A percentile compares a stretch with the other conserved stretches of the same genome.
These are phyloP conservation scores for Whalleya microplaca DNA, from an alignment of 2,329 filamentous ascomycete species.

Conservation along the genomic window DNA sequence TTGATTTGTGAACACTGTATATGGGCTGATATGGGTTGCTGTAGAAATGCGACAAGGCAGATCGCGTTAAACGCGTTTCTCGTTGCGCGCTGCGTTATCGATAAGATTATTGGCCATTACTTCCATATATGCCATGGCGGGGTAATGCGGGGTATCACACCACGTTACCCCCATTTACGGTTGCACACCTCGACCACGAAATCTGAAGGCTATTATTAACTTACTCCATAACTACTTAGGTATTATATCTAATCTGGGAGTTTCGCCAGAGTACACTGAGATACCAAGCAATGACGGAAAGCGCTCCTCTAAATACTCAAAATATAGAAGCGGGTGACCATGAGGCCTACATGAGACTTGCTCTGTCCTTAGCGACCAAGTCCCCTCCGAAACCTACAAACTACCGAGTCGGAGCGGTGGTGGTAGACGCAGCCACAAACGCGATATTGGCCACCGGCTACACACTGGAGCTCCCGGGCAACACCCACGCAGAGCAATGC, in stretches of 20 bases:
- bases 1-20: slow-evolving; percentile 2
- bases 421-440: slow-evolving; percentile 64
- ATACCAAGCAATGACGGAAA: slow-evolving; percentile 19
- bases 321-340: slow-evolving; percentile 47
- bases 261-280: not conserved
- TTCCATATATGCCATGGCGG: slow-evolving; percentile 11
- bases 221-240: not conserved
- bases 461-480: slow-evolving; percentile 86
- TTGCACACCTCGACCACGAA: not conserved
- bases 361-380: slow-evolving; percentile 74
- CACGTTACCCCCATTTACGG: not conserved
- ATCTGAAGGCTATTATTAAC: not conserved
- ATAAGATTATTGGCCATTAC: slow-evolving; percentile 10
- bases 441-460: slow-evolving; percentile 78
- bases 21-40: too few relatives aligned
- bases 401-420: slow-evolving; percentile 91
- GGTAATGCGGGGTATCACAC: slow-evolving; percentile 2
- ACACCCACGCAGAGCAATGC: slow-evolving; percentile 96
- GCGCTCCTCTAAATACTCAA: slow-evolving; percentile 5
- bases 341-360: slow-evolving; percentile 64
- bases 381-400: slow-evolving; percentile 89
- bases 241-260: not conserved
- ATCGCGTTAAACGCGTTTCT: slow-evolving; percentile 27
- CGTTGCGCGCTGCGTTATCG: slow-evolving; percentile 16
- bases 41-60: not conserved